Evolutionary conservation across 305 asterid genomes (phyloP), one percentile per base, ranked within the genome.

Genomic region (Fraxinus platypoda): DNA sequence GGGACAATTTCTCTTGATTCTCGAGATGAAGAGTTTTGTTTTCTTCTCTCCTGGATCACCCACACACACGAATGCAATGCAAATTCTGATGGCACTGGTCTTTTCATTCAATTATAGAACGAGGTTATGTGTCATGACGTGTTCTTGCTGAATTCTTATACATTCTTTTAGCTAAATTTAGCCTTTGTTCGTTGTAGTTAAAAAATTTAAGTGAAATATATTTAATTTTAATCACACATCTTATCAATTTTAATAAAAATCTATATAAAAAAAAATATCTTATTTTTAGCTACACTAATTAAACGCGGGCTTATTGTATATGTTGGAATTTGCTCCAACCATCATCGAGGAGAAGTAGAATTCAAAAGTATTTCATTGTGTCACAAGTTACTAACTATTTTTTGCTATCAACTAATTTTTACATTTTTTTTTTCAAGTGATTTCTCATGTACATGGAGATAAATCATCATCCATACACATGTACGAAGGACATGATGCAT

Each of bases 401-500:
- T 54, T 54, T 6, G 9, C 1, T 17, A 6, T 37, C 43, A 37
- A 37, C 43, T 8, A 19, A 6, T 57, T 17, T 57, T 57, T 25
- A 19, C 66, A 1, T 43, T 3, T 43, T 43, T 57, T 54, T 62
- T 62, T 62, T 0, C 15, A 62, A 23, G 2, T 62, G 13, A 62
- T 62, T 62, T 62, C 71, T 23, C 17, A 23, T 62, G 71, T 23
- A 23, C 17, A 9, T 62, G n/a, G 3, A 74, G 70, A 37, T 37
- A 37, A 37, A 37, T 37, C 43, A 37, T 37, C 43, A 37, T 37
- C 11, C 43, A 37, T 8, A 15, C 46, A 46, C 82, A 77, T 59
- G 23, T 8, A 57, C 35, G 37, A 74, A 54, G 74, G 80, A 28
- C 75, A 82, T 80, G 70, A 68, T 31, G 75, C 79, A 87, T 85